Percentiles rank a stretch among this genome's conserved stretches.
phyloP scores from a whole-genome alignment of 2,329 filamentous ascomycete genomes.

The Aspergillus quadrilineatus region DNA sequence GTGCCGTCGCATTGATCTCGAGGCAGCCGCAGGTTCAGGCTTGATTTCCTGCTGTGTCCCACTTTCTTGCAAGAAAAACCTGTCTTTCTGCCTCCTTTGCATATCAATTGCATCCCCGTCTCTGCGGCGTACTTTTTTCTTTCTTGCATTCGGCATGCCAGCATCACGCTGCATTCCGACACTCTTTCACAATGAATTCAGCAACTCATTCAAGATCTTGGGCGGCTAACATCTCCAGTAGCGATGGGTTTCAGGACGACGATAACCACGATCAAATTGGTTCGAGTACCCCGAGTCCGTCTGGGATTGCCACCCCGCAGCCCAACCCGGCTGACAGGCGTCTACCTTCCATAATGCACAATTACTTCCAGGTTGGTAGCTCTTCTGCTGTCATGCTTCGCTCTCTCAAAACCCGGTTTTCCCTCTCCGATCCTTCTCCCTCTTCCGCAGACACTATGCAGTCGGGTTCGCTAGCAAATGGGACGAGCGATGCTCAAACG shows the following conservation, averaged over 20 bases:
- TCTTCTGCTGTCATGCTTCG: conserved; percentile 68
- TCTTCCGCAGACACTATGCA: conserved; percentile 25
- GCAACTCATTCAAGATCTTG: neutral
- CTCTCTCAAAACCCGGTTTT: conserved; percentile 41
- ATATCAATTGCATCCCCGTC: conserved; percentile 6
- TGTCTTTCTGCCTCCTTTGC: conserved; percentile 10
- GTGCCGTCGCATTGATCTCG: conserved; percentile 11
- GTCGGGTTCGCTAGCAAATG: conserved; percentile 25
- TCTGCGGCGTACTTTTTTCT: neutral
- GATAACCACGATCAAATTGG: conserved; percentile 53
- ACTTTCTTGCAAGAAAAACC: neutral
- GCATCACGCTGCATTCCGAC: conserved; percentile 11
- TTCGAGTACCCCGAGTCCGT: conserved; percentile 78
- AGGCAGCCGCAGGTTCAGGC: conserved; percentile 9
- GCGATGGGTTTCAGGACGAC: conserved; percentile 39
- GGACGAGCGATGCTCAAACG: conserved; percentile 26
- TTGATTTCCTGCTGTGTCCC: conserved; percentile 10
- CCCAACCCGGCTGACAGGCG: conserved; percentile 94
- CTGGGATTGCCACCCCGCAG: conserved; percentile 87
- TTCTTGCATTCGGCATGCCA: neutral
- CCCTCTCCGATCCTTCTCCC: conserved; percentile 32
- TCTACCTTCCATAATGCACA: conserved; percentile 88
- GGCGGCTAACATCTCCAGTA: conserved; percentile 30
- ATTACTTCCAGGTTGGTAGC: conserved; percentile 99
- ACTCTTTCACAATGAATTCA: conserved; percentile 6